Base-by-base conservation (phyloP, 805 yeast species). In the Saccharomyces mikatae region DNA sequence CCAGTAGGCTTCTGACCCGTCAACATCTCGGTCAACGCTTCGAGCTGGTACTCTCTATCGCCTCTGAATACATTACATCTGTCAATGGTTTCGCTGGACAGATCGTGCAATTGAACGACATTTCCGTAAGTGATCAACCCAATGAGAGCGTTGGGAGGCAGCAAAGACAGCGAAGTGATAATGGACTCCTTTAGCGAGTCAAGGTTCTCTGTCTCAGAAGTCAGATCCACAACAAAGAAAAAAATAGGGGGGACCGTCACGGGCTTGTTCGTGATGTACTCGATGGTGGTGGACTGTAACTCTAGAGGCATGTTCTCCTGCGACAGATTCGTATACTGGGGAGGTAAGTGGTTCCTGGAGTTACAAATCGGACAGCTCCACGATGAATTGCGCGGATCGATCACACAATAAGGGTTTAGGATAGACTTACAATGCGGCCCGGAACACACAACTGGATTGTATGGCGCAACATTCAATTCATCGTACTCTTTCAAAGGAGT, bases 341-440 rank as follows among this genome's bases (percentile, higher is more conserved):
- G 77, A 5, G 97, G 96, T 56, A 91, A 76, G 59, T 84, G 87
- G 71, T 87, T 89, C 70, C 96, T 80, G 51, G 81, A 73, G 52
- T 77, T 73, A 79, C 97, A 91, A 62, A 88, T 78, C 3, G 95
- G 87, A 75, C 97, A 92, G 51, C 81, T 76, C 97, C 97, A 91
- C 10, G 81, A 68, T 62, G 82, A 83, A 13, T 89, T 82, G 51
- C 86, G 80, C 55, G 86, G 76, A 64, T 89, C 96, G 54, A 90
- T 78, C 53, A 81, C 82, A 68, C 92, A 86, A 74, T 82, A 91
- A 10, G 97, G 96, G 73, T 91, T 92, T 70, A 94, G 73, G 41
- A 89, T 83, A 4, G 91, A 84, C 60, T 88, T 84, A 78, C 99
- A 94, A 55, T 82, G 82, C 27, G 83, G 80, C 55, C 77, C 73